phyloP scores from a whole-genome alignment of 176 grass and related monocot species.

The Musa schizocarpa region DNA sequence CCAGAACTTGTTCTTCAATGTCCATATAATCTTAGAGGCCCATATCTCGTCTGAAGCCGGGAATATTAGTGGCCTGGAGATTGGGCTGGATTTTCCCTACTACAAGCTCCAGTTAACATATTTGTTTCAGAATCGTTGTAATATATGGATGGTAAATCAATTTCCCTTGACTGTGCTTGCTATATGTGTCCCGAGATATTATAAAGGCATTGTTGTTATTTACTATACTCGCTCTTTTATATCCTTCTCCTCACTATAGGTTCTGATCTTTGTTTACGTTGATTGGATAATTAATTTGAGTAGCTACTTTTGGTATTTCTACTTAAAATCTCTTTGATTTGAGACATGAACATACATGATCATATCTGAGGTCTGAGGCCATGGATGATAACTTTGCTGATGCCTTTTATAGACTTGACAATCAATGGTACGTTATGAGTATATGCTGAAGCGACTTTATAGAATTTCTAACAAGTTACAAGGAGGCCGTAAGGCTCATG shows the following conservation, averaged over 20 bases:
- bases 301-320: not conserved
- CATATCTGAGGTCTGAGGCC: not conserved
- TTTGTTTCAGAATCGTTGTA: not conserved
- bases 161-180: not conserved
- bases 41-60: not conserved
- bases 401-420: not conserved
- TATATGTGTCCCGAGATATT: not conserved
- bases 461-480: not conserved
- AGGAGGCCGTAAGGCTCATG: not conserved
- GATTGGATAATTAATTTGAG: not conserved
- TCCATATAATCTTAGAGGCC: not conserved
- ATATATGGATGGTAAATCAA: not conserved
- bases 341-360: not conserved
- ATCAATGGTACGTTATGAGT: not conserved
- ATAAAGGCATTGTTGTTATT: too few species aligned
- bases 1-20: not conserved
- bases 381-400: not conserved
- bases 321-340: not conserved
- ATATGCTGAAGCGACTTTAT: not conserved
- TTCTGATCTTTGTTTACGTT: not conserved
- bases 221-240: not conserved
- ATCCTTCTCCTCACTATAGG: not conserved
- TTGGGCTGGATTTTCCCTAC: not conserved
- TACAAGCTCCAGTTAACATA: not conserved
- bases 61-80: not conserved